Conservation (phyloP, 805 yeast genomes). For the Saccharomyces paradoxus region DNA sequence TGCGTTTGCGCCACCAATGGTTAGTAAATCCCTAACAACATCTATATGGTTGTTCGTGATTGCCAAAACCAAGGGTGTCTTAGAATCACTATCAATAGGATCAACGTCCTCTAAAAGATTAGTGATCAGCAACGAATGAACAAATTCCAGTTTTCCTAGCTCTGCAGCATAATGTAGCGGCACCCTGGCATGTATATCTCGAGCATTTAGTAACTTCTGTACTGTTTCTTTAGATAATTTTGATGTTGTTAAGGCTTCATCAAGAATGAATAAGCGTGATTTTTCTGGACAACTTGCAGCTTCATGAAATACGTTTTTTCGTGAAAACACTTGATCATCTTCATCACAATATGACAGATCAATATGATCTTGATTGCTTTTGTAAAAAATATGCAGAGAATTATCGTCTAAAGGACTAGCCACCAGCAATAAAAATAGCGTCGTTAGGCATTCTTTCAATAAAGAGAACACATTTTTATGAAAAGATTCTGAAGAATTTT, state of each 20-base stretch:
- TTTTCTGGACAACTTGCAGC: slow-evolving; percentile 32
- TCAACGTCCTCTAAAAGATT: slow-evolving; percentile 27
- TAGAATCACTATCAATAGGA: slow-evolving; percentile 60
- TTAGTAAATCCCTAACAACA: slow-evolving; percentile 40
- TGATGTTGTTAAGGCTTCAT: slow-evolving; percentile 15
- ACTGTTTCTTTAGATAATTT: slow-evolving; percentile 15
- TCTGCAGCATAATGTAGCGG: slow-evolving; percentile 85
- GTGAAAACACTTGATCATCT: slow-evolving; percentile 38
- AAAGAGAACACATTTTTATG: slow-evolving; percentile 12
- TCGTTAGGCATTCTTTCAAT: slow-evolving; percentile 40
- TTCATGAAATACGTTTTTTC: slow-evolving; percentile 72
- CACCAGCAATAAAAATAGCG: slow-evolving; percentile 63
- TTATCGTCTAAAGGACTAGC: slow-evolving; percentile 53
- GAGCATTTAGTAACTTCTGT: slow-evolving; percentile 30
- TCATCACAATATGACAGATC: slow-evolving; percentile 64
- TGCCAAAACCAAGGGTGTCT: slow-evolving; percentile 76
- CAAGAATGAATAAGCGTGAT: slow-evolving; percentile 24
- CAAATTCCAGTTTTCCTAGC: slow-evolving; percentile 40
- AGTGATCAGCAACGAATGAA: slow-evolving; percentile 32
- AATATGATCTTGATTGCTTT: slow-evolving; percentile 33
- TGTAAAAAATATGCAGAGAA: slow-evolving; percentile 40
- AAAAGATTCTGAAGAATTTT: slow-evolving; percentile 5
- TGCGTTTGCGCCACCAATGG: slow-evolving; percentile 41
- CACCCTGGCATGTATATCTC: slow-evolving; percentile 66
- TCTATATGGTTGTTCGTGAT: slow-evolving; percentile 59